Percentiles rank a stretch among this genome's conserved stretches.
Conservation (phyloP, 805 yeast genomes). For the Kodamaea hsintzibuensis region DNA sequence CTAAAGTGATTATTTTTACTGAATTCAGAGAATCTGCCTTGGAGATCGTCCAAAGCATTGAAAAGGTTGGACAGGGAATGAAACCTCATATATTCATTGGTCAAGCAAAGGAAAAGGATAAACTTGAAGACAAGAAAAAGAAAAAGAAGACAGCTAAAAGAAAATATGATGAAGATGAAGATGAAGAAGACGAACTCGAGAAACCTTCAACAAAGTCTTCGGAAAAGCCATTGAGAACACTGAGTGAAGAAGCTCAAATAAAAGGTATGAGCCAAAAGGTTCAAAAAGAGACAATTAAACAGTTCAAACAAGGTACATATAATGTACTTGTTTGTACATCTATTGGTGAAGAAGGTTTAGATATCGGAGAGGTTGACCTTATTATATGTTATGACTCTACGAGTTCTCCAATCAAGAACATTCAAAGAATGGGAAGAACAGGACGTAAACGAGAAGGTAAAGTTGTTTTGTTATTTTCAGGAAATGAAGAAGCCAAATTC, state of each 20-base stretch:
- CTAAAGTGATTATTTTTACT: conserved; percentile 84
- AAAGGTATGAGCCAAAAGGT: conserved; percentile 89
- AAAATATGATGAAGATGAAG: conserved; percentile 24
- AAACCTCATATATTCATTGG: conserved; percentile 91
- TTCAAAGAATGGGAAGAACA: conserved; percentile 97
- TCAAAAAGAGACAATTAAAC: conserved; percentile 75
- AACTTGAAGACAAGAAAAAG: conserved; percentile 59
- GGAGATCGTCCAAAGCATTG: conserved; percentile 73
- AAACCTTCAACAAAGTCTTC: too few relatives aligned
- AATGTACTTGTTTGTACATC: conserved; percentile 93
- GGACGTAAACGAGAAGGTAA: conserved; percentile 93
- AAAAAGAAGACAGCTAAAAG: conserved; percentile 38
- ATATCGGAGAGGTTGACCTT: conserved; percentile 96
- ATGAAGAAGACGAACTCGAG: conserved; percentile 20
- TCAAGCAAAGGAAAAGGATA: conserved; percentile 75
- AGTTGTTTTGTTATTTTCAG: conserved; percentile 71
- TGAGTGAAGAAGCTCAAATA: conserved; percentile 74
- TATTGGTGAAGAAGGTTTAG: conserved; percentile 97
- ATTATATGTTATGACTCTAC: conserved; percentile 93
- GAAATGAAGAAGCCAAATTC: conserved; percentile 76
- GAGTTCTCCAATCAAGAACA: conserved; percentile 85
- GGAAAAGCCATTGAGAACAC: conserved; percentile 29
- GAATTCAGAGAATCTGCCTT: conserved; percentile 88
- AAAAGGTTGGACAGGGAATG: conserved; percentile 30
- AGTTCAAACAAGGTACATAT: conserved; percentile 69